Conservation (phyloP, 305 asterid genomes). For the Fraxinus velutina region DNA sequence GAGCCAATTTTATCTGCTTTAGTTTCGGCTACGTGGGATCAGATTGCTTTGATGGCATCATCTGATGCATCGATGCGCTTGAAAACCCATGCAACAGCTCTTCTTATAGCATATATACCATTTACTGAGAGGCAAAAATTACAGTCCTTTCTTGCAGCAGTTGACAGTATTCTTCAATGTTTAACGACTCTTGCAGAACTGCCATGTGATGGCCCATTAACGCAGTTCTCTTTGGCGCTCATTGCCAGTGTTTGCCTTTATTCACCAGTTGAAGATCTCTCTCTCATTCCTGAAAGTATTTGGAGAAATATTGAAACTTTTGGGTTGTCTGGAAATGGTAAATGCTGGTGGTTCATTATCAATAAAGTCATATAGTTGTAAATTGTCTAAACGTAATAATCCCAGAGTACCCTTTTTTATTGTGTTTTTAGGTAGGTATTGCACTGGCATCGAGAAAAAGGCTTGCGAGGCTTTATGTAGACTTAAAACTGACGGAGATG, state of each 20-base stretch:
- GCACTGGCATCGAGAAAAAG: conserved; percentile 63
- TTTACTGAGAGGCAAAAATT: conserved; percentile 59
- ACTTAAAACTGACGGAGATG: conserved; percentile 64
- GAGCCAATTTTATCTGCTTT: conserved; percentile 50
- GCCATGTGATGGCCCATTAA: conserved; percentile 64
- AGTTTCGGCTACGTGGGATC: conserved; percentile 83
- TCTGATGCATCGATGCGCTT: conserved; percentile 70
- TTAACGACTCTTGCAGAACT: conserved; percentile 62
- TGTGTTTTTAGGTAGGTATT: conserved; percentile 53
- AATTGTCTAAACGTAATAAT: conserved; percentile 14
- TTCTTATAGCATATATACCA: conserved; percentile 72
- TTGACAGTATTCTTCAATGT: conserved; percentile 72
- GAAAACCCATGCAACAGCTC: conserved; percentile 66
- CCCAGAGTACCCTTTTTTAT: conserved; percentile 18
- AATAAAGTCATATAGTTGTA: conserved; percentile 2
- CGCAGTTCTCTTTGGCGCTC: conserved; percentile 73
- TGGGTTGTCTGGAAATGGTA: conserved; percentile 68
- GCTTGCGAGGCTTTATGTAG: conserved; percentile 75
- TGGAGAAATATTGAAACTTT: conserved; percentile 81
- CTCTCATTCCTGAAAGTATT: conserved; percentile 74
- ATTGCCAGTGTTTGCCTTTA: conserved; percentile 74
- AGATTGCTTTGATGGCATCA: conserved; percentile 68
- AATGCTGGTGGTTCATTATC: conserved; percentile 17
- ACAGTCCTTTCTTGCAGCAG: conserved; percentile 83
- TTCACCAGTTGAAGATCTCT: conserved; percentile 77